Base-by-base conservation (phyloP, 805 yeast genomes). In the Cyberlindnera galapagoensis region DNA sequence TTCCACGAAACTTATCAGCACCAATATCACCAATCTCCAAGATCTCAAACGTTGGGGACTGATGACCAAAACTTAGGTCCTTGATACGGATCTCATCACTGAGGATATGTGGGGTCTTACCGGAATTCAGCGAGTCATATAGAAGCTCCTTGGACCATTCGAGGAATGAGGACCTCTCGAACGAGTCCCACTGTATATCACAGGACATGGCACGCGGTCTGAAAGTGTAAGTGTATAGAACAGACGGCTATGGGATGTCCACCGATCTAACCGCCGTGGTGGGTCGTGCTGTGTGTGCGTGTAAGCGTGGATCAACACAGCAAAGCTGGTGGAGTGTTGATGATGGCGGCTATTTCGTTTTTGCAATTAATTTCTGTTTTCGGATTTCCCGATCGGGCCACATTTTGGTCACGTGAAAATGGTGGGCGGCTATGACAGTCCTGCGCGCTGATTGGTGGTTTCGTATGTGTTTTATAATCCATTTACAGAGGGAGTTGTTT, bases 21-120 rank as follows among this genome's bases (percentile, higher is more conserved):
- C 77, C 92, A 21, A 84, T 57, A 51, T 84, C 94, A 5, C 94
- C 94, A 42, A 83, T 79, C 49, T 83, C 94, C 38, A 83, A 60
- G 22, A 84, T 79, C 55, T 83, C 94, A 39, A 83, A 74, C 34
- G 67, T 63, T 1, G 94, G 94, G 2, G 92, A 76, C 18, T 71
- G 65, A 28, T 76, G 67, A 8, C 94, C 94, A 60, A 84, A 78
- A 46, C 77, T 69, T 23, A 83, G 65, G 41, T 80, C 85, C 35
- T 74, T 69, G 30, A 83, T 84, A 23, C 62, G 61, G 40, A 83
- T 82, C 29, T 69, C 71, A 13, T 83, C 80, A 17, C 84, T 83
- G 12, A 83, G 61, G 6, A 83, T 76, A 31, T 71, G 73, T 9
- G 90, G 87, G 34, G 78, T 60, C 44, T 74, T 75, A 4, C 86